Percentiles rank a stretch among this genome's conserved stretches.
Conservation (phyloP, 1,284 basidiomycete genomes). For the Tylopilus orsonianus region DNA sequence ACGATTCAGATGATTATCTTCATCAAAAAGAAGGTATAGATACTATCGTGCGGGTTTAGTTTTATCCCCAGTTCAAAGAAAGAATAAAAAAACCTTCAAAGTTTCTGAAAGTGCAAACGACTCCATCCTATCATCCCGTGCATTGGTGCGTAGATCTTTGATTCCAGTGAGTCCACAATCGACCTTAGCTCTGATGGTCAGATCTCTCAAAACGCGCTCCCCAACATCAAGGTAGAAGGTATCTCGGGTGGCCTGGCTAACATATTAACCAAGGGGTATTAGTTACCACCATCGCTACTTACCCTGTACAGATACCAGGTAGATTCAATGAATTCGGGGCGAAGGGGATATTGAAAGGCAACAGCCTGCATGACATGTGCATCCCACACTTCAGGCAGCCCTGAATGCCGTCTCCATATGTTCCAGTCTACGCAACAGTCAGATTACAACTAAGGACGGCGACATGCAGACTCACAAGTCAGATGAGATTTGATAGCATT, state of each 20-base stretch:
- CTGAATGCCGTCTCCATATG: slow-evolving; percentile 82
- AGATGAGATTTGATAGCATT: slow-evolving; percentile 86
- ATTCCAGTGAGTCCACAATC: slow-evolving; percentile 85
- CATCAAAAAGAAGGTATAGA: slow-evolving; percentile 89
- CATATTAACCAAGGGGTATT: slow-evolving; percentile 4
- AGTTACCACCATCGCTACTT: slow-evolving; percentile 29
- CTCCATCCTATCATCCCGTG: slow-evolving; percentile 89
- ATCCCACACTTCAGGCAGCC: slow-evolving; percentile 89
- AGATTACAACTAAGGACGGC: background rate
- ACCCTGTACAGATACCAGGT: slow-evolving; percentile 93
- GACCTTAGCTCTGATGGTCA: slow-evolving; percentile 73
- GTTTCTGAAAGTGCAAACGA: slow-evolving; percentile 91
- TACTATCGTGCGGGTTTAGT: slow-evolving; percentile 53
- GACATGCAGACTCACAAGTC: slow-evolving; percentile 54
- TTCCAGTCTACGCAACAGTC: slow-evolving; percentile 69
- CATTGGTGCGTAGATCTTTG: slow-evolving; percentile 76
- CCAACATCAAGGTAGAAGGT: slow-evolving; percentile 90
- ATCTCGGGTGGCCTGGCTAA: slow-evolving; percentile 81
- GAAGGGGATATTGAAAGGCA: slow-evolving; percentile 79
- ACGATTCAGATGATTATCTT: slow-evolving; percentile 69
- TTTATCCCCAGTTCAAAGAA: background rate
- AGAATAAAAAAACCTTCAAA: slow-evolving; percentile 58
- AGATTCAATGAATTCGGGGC: slow-evolving; percentile 91
- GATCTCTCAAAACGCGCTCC: slow-evolving; percentile 78
- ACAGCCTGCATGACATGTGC: slow-evolving; percentile 72